Evolutionary conservation across 768 basidiomycete genomes (phyloP).

Genomic region (Cystobasidium onofrii): DNA sequence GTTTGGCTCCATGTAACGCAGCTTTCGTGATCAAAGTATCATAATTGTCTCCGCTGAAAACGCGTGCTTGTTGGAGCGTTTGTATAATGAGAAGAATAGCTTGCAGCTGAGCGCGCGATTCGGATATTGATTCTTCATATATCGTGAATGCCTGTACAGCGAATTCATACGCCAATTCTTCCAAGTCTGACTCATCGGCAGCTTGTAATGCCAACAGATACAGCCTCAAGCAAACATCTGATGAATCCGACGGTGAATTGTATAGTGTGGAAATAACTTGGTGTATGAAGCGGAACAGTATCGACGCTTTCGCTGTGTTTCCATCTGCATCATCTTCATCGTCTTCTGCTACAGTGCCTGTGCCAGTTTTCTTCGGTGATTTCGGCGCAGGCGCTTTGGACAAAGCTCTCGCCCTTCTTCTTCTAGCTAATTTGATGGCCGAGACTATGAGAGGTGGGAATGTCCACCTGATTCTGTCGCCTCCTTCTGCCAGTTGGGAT

Average conservation of each 20-base stretch:
- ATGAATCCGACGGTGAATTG: constrained; percentile 81
- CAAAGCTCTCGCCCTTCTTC: constrained; percentile 70
- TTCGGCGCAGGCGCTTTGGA: neutral
- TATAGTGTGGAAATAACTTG: constrained; percentile 88
- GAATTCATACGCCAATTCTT: constrained; percentile 93
- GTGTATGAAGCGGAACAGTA: constrained; percentile 85
- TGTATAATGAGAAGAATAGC: constrained; percentile 95
- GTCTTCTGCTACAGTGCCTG: constrained; percentile 47
- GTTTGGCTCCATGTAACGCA: constrained; percentile 89
- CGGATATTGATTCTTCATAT: constrained; percentile 94
- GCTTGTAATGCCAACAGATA: constrained; percentile 95
- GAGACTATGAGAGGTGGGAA: constrained; percentile 94
- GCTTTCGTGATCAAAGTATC: constrained; percentile 98
- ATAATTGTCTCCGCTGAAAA: constrained; percentile 91
- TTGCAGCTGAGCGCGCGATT: constrained; percentile 87
- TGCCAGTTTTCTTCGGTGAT: neutral
- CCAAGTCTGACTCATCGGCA: constrained; percentile 86
- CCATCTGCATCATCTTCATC: constrained; percentile 62
- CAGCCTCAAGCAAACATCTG: constrained; percentile 76
- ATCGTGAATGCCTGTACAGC: constrained; percentile 69
- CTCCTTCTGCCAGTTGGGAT: constrained; percentile 71
- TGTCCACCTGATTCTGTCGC: constrained; percentile 90
- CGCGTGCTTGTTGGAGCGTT: constrained; percentile 74
- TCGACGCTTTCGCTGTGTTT: constrained; percentile 56
- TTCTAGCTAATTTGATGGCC: constrained; percentile 80